Base-by-base conservation (phyloP, 176 grass and related monocot species). In the Phoenix dactylifera region DNA sequence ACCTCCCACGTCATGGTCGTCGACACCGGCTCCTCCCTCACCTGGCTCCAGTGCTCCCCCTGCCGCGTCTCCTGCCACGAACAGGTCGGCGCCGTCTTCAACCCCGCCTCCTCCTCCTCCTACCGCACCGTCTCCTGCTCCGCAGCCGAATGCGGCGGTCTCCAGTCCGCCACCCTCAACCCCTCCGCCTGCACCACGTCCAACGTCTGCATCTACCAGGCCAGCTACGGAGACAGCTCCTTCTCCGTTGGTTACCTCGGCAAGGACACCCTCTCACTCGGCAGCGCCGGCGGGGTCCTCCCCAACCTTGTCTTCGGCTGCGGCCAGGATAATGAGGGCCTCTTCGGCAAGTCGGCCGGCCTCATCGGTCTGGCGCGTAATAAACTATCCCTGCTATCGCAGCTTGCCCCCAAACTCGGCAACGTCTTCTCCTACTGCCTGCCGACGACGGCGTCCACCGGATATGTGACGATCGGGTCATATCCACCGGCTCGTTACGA, bases 31-130 rank as follows among this genome's bases (percentile, higher is more conserved):
- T 95, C 89, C 0, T 89, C 89, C 4, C 62, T 95, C 54, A 80
- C 76, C 49, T 95, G 89, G 89, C 82, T 95, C 49, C 89, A 95
- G 58, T 95, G 89, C 79, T 77, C 76, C 0, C 89, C 89, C 0
- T 95, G 89, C 74, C 22, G 26, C 15, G 65, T 95, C 58, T 86
- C 85, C 16, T 95, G 89, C 85, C 89, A 95, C 76, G 61, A 51
- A 3, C 77, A 79, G 54, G 69, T 78, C 18, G 89, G 89, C 50
- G 18, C 62, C 1, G 3, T 89, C 7, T 95, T 59, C 66, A 22
- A 95, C 67, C 85, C 89, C 1, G 53, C 19, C 3, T 26, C 75
- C 1, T 89, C 89, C 16, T 54, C 4, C 73, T 75, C 82, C 17
- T 89, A 95, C 69, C 58, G 57, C 51, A 2, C 81, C 51, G 69